These are phyloP conservation scores for Botryobasidium botryosum DNA, from an alignment of 768 basidiomycete genomes.

Conservation along the genomic window DNA sequence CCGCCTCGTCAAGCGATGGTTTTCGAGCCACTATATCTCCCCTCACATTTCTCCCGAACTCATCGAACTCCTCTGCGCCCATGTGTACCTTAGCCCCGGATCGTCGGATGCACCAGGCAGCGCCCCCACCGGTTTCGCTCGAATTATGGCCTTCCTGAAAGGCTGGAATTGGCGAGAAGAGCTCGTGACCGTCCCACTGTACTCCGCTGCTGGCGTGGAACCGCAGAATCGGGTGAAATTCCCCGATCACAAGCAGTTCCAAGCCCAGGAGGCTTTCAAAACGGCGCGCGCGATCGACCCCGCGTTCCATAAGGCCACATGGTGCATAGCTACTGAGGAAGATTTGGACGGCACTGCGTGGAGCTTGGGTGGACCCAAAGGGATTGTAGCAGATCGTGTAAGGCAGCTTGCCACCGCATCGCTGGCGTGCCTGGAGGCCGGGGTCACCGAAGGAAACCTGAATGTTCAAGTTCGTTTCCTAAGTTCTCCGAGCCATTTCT, in stretches of 20 bases:
- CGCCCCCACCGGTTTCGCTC: conserved; percentile 38
- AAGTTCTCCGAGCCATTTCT: not conserved
- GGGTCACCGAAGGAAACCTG: conserved; percentile 31
- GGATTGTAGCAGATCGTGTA: conserved; percentile 57
- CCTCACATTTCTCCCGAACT: conserved; percentile 59
- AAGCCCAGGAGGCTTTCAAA: conserved; percentile 18
- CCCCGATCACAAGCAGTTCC: conserved; percentile 14
- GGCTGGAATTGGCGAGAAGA: conserved; percentile 58
- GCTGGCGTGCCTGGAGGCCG: conserved; percentile 36
- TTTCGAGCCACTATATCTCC: conserved; percentile 74
- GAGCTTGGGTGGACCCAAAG: conserved; percentile 49
- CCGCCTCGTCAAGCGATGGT: conserved; percentile 83
- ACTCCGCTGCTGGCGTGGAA: conserved; percentile 22
- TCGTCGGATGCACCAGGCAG: conserved; percentile 13
- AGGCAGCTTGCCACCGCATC: conserved; percentile 61
- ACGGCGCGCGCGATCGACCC: conserved; percentile 19
- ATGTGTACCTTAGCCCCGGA: conserved; percentile 49
- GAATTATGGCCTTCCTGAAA: conserved; percentile 51
- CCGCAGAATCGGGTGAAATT: conserved; percentile 19
- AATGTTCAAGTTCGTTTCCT: conserved; percentile 38
- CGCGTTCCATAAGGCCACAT: conserved; percentile 31
- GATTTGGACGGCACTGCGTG: conserved; percentile 63
- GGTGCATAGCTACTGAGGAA: conserved; percentile 64
- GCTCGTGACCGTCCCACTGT: conserved; percentile 54
- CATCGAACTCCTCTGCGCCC: conserved; percentile 72